Percentiles rank a stretch among this genome's conserved stretches.
These are phyloP conservation scores for Manihot esculenta DNA, from an alignment of 441 rosid genomes.

Conservation along the genomic window DNA sequence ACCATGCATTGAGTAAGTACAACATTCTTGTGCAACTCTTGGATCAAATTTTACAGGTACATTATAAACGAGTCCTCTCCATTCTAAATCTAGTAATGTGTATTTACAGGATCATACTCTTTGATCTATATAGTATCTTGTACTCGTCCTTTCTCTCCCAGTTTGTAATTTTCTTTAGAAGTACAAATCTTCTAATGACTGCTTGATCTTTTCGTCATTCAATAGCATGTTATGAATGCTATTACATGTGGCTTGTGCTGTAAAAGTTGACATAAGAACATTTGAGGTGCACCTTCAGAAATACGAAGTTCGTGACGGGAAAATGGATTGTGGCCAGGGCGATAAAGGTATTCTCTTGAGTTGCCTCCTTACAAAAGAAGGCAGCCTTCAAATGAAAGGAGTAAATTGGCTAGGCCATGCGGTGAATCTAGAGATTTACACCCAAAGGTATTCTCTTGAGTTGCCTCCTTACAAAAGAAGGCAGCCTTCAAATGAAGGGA, in stretches of 20 bases:
- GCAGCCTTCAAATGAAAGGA: constrained; percentile 40
- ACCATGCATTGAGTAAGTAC: constrained; percentile 90
- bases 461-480: constrained; percentile 67
- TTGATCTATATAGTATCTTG: background rate
- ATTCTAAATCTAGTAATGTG: background rate
- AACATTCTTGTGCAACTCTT: constrained; percentile 71
- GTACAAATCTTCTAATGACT: background rate
- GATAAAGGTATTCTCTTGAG: constrained; percentile 30
- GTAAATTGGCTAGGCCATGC: constrained; percentile 56
- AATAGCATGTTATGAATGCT: background rate
- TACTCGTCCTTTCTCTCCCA: no score
- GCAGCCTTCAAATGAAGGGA: constrained; percentile 40
- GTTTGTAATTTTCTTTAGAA: no score
- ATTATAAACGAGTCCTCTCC: background rate
- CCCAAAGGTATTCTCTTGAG: constrained; percentile 29
- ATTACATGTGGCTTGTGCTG: constrained; percentile 17
- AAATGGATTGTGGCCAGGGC: constrained; percentile 30
- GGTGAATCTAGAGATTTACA: constrained; percentile 72
- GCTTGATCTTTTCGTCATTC: background rate
- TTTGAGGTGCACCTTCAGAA: constrained; percentile 76
- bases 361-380: constrained; percentile 67
- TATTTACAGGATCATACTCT: background rate
- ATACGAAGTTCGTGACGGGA: constrained; percentile 73
- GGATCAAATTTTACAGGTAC: constrained; percentile 63
- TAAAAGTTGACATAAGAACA: constrained; percentile 63